phyloP scores from a whole-genome alignment of 1,284 basidiomycete species.

The Ganoderma boninense region DNA sequence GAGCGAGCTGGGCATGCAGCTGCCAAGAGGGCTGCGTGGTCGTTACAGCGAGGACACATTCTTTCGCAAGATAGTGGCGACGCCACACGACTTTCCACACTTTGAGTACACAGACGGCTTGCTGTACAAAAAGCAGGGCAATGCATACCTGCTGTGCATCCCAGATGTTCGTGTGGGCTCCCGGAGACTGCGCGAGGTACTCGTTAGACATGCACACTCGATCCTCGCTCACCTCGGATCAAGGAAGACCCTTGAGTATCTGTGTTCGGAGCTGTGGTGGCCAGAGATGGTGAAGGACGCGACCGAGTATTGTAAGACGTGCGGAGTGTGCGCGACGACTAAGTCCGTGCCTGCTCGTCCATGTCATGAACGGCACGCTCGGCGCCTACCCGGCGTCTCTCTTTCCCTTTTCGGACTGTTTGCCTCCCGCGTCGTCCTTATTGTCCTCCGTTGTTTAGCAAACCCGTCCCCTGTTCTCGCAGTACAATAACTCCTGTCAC shows the following conservation, averaged over 20 bases:
- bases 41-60: background rate
- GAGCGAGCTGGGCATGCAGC: background rate
- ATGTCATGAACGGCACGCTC: too few relatives aligned
- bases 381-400: too few relatives aligned
- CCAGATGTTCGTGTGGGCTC: slow-evolving; percentile 31
- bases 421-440: too few relatives aligned
- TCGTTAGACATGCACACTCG: slow-evolving; percentile 39
- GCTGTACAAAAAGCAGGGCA: background rate
- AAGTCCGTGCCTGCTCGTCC: background rate
- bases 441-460: too few relatives aligned
- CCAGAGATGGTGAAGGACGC: slow-evolving; percentile 33
- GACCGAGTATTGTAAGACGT: slow-evolving; percentile 33
- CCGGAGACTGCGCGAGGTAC: slow-evolving; percentile 31
- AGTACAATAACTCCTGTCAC: too few relatives aligned
- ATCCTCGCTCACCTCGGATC: slow-evolving; percentile 38
- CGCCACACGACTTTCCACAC: background rate
- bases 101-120: background rate
- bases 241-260: slow-evolving; percentile 34
- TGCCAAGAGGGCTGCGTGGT: background rate
- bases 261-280: slow-evolving; percentile 41
- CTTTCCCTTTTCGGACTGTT: too few relatives aligned
- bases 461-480: too few relatives aligned
- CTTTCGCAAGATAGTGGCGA: background rate
- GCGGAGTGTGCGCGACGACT: slow-evolving; percentile 32
- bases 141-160: slow-evolving; percentile 15